Evolutionary conservation across 2,329 filamentous ascomycete species (phyloP).

Genomic region (Mariannaea sp.): DNA sequence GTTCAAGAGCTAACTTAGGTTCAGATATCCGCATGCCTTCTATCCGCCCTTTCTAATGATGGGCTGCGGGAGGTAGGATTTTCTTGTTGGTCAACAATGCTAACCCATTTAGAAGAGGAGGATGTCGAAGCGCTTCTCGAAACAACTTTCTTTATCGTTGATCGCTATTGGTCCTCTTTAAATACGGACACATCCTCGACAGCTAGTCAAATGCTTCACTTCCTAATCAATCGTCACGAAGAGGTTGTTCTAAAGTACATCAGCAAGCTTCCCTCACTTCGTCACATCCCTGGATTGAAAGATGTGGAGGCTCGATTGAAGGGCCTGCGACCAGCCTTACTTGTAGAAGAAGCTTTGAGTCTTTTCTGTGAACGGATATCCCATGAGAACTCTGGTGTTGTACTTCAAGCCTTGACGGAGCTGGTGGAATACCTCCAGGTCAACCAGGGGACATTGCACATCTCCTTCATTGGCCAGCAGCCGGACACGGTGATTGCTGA

Average conservation of each 20-base stretch:
- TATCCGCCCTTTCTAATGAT: constrained; percentile 77
- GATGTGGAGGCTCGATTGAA: constrained; percentile 70
- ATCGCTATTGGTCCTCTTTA: constrained; percentile 76
- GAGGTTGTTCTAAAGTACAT: constrained; percentile 68
- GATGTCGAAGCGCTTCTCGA: constrained; percentile 82
- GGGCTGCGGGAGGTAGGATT: constrained; percentile 81
- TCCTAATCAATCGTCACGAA: constrained; percentile 67
- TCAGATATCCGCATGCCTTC: constrained; percentile 88
- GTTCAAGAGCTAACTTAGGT: not conserved
- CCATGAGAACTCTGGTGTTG: constrained; percentile 86
- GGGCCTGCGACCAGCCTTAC: constrained; percentile 59
- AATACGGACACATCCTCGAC: constrained; percentile 62
- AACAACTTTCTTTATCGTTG: constrained; percentile 86
- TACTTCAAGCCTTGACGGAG: constrained; percentile 79
- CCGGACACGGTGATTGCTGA: constrained; percentile 74
- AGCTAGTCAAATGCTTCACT: constrained; percentile 66
- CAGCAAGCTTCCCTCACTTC: constrained; percentile 77
- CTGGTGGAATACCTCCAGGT: constrained; percentile 72
- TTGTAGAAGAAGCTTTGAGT: constrained; percentile 63
- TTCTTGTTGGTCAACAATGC: constrained; percentile 80
- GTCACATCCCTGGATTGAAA: constrained; percentile 69
- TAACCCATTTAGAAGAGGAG: constrained; percentile 74
- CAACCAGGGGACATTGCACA: constrained; percentile 79
- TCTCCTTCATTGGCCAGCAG: constrained; percentile 80
- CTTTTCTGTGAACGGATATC: constrained; percentile 75